phyloP scores from a whole-genome alignment of 495 filamentous ascomycete genomes.

The Entonaema liquescens region DNA sequence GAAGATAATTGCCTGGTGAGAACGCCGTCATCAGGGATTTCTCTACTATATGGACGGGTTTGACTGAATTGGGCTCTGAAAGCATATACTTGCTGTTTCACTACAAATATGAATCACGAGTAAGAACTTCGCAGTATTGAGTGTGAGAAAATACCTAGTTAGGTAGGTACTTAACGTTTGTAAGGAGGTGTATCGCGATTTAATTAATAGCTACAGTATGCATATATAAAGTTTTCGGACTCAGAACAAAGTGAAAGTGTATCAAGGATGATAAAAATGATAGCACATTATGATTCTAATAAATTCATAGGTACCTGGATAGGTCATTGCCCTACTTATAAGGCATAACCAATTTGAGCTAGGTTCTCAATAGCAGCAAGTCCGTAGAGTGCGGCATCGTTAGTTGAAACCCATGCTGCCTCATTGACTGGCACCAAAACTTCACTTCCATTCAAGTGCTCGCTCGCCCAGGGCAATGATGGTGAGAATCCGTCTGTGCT shows the following conservation, averaged over 20 bases:
- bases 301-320: neutral
- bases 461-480: conserved; percentile 45
- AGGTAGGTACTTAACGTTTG: too few species aligned
- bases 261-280: too few species aligned
- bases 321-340: too few species aligned
- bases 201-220: too few species aligned
- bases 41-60: neutral
- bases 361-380: conserved; percentile 56
- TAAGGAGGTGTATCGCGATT: too few species aligned
- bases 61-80: neutral
- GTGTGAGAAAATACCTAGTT: neutral
- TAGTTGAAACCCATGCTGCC: conserved; percentile 54
- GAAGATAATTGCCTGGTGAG: neutral
- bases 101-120: neutral
- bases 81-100: neutral
- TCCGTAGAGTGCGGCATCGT: conserved; percentile 56
- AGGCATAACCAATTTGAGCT: conserved; percentile 47
- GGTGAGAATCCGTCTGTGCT: conserved; percentile 50
- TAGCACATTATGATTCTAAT: neutral
- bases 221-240: too few species aligned
- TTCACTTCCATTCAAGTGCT: conserved; percentile 45
- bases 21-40: neutral
- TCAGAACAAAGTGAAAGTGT: too few species aligned
- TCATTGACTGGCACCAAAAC: conserved; percentile 53
- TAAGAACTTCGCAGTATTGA: neutral